Evolutionary conservation across 495 filamentous ascomycete genomes (phyloP).

Genomic region (Geopyxis carbonaria): DNA sequence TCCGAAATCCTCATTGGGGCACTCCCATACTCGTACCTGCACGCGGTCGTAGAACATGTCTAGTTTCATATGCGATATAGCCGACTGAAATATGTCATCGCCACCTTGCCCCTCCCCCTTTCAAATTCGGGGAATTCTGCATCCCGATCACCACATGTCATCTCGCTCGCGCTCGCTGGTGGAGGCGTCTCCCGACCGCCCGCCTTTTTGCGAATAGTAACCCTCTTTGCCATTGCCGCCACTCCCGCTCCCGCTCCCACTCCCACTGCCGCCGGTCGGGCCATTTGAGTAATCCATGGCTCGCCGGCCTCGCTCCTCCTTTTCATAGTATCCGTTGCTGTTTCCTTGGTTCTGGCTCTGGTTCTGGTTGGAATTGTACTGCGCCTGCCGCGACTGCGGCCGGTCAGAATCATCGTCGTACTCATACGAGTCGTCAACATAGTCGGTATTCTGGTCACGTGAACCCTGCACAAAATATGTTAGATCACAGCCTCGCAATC

Average conservation of each 20-base stretch:
- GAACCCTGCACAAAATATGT: conserved; percentile 11
- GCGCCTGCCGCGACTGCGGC: not conserved
- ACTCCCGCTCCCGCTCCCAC: conserved; percentile 3
- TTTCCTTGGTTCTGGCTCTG: conserved; percentile 37
- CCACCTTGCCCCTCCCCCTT: no score
- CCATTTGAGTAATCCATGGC: conserved; percentile 14
- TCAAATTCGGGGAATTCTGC: no score
- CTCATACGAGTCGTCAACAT: conserved; percentile 28
- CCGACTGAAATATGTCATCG: no score
- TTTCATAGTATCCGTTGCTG: conserved; percentile 29
- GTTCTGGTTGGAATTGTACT: conserved; percentile 42
- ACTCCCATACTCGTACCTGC: not conserved
- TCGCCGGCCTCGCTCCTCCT: conserved; percentile 30
- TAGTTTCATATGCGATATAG: not conserved
- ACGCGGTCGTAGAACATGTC: not conserved
- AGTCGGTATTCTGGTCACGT: conserved; percentile 12
- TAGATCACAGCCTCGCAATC: conserved; percentile 14
- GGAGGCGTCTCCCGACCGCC: no score
- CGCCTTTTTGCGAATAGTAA: conserved; percentile 4
- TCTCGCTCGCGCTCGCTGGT: conserved; percentile 11
- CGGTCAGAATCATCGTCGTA: conserved; percentile 28
- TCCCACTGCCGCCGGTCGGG: conserved; percentile 5
- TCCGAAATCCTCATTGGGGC: no score
- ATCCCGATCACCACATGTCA: not conserved
- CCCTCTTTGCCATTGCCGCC: conserved; percentile 7